These are phyloP conservation scores for Mortierella sp. DNA, from an alignment of 371 early-diverging fungal species.

Conservation along the genomic window DNA sequence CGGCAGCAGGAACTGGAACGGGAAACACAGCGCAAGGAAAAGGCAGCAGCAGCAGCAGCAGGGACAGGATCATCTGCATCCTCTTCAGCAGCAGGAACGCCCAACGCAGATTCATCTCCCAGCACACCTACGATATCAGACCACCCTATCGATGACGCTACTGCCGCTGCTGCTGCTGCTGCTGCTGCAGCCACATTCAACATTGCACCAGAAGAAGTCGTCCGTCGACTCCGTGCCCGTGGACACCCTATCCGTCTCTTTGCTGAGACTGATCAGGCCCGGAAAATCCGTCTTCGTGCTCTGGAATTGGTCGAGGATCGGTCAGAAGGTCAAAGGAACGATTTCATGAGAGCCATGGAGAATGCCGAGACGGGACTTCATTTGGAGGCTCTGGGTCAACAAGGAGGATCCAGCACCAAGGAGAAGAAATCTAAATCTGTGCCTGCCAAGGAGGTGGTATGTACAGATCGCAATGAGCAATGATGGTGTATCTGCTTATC, in stretches of 20 bases:
- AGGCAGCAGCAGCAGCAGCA: slow-evolving; percentile 8
- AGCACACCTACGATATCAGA: slow-evolving; percentile 18
- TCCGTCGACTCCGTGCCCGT: slow-evolving; percentile 87
- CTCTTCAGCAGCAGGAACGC: slow-evolving; percentile 10
- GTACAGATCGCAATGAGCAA: neutral
- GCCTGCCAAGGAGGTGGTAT: slow-evolving; percentile 43
- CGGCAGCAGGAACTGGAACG: slow-evolving; percentile 54
- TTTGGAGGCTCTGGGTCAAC: slow-evolving; percentile 77
- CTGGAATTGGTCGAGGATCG: slow-evolving; percentile 91
- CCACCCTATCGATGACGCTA: neutral
- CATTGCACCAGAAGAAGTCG: slow-evolving; percentile 85
- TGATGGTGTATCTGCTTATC: neutral
- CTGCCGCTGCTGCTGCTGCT: slow-evolving; percentile 2
- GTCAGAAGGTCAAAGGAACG: slow-evolving; percentile 90
- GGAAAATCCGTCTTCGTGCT: slow-evolving; percentile 85
- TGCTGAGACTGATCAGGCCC: slow-evolving; percentile 89
- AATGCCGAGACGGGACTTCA: slow-evolving; percentile 88
- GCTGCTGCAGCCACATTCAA: slow-evolving; percentile 58
- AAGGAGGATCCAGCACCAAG: slow-evolving; percentile 59
- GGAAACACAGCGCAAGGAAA: slow-evolving; percentile 50
- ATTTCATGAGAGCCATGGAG: slow-evolving; percentile 88
- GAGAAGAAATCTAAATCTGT: slow-evolving; percentile 60
- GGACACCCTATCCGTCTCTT: slow-evolving; percentile 95
- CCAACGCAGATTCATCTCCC: neutral
- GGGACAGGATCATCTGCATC: slow-evolving; percentile 15